Base-by-base conservation (phyloP, 2,329 filamentous ascomycete genomes). In the Acephala macrosclerotiorum region DNA sequence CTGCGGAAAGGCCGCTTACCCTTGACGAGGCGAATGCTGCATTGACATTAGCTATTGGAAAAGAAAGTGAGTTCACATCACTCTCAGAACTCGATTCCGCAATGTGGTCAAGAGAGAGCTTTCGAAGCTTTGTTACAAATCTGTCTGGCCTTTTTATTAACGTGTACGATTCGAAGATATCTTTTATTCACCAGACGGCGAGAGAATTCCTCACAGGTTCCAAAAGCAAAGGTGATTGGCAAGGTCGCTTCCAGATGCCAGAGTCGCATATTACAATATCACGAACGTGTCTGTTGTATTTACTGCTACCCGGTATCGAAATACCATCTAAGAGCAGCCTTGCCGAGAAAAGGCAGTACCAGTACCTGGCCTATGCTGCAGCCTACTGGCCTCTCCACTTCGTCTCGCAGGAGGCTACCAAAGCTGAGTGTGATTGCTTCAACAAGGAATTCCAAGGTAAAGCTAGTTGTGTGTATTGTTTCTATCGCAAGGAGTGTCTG, bases 151-250 rank as follows among this genome's bases (percentile, higher is more conserved):
- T 58, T 58, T 58, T 63, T 40, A 26, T 63, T 25, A 63, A 40
- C 25, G 42, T 63, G 8, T 58, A 58, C 40, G n/a, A 63, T 40
- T 51, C 36, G 7, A 63, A 42, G 29, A 12, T 63, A 22, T 63
- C 38, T 6, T 58, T 63, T 38, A 63, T 63, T 18, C 61, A 63
- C 61, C 61, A 58, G 29, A 63, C 61, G 14, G 61, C 61, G 26
- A 63, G 55, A 26, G 61, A 58, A 42, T 63, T 63, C 20, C 61
- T 63, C 26, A 36, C 20, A 22, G n/a, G 57, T 57, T 45, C 60
- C 22, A 16, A 56, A 33, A 3, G 25, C 35, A 29, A 45, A 45
- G 60, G 60, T 36, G 33, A 57, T 25, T 62, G 60, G 60, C 35
- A 62, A 62, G 60, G 60, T 16, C 49, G 16, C 35, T 57, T 62